These are phyloP conservation scores for Albatrellus ellisii DNA, from an alignment of 768 basidiomycete species.

Conservation along the genomic window DNA sequence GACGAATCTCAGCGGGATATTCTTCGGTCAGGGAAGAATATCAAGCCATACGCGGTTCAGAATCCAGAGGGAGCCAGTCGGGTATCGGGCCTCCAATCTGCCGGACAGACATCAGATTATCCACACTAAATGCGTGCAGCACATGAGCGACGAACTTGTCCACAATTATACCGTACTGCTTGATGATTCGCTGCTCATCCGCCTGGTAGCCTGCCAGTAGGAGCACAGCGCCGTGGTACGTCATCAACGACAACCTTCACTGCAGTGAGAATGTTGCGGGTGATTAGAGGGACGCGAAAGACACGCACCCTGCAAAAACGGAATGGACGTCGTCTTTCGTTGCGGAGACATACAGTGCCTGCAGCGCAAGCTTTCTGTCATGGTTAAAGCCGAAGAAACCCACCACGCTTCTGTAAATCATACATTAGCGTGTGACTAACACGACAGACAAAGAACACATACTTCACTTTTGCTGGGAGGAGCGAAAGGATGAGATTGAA, in stretches of 20 bases:
- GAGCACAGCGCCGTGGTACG: conserved; percentile 61
- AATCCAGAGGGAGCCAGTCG: conserved; percentile 60
- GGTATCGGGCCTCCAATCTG: conserved; percentile 45
- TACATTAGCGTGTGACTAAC: neutral
- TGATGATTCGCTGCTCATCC: conserved; percentile 49
- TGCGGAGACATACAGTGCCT: conserved; percentile 56
- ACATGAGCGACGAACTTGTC: conserved; percentile 33
- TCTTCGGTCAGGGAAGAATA: neutral
- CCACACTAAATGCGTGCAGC: neutral
- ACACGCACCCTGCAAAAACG: conserved; percentile 58
- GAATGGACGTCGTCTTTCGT: conserved; percentile 57
- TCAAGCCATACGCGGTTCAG: conserved; percentile 40
- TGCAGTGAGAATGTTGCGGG: neutral
- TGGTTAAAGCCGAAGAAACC: conserved; percentile 69
- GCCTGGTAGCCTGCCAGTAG: conserved; percentile 66
- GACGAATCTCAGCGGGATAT: neutral
- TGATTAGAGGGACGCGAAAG: neutral
- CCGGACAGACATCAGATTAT: neutral
- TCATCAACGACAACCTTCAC: conserved; percentile 62
- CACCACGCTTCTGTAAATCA: conserved; percentile 42
- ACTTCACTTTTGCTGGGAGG: conserved; percentile 61
- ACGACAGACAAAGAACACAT: conserved; percentile 12
- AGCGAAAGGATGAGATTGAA: conserved; percentile 76
- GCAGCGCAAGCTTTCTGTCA: conserved; percentile 54
- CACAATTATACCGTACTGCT: conserved; percentile 50